These are phyloP conservation scores for Venturia effusa DNA, from an alignment of 2,329 filamentous ascomycete genomes.

Conservation along the genomic window DNA sequence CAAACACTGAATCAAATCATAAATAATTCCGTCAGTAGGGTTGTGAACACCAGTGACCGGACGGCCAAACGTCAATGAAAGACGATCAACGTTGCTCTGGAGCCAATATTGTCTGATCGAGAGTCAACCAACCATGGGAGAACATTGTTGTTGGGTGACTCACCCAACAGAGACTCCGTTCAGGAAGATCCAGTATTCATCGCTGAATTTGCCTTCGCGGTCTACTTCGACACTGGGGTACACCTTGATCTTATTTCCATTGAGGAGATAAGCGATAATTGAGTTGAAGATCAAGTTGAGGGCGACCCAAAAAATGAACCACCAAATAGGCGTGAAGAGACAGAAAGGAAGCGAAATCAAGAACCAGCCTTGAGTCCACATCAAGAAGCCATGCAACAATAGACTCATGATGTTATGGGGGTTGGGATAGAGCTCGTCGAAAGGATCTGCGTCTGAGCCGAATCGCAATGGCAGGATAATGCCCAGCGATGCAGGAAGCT, in stretches of 20 bases:
- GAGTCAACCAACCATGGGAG: slow-evolving; percentile 12
- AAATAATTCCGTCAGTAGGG: slow-evolving; percentile 58
- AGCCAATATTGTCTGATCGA: slow-evolving; percentile 18
- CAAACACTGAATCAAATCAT: slow-evolving; percentile 68
- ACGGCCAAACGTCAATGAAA: slow-evolving; percentile 62
- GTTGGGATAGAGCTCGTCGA: slow-evolving; percentile 53
- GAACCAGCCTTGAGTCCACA: slow-evolving; percentile 49
- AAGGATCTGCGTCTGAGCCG: slow-evolving; percentile 9
- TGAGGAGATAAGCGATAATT: slow-evolving; percentile 22
- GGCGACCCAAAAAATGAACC: slow-evolving; percentile 20
- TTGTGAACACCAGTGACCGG: slow-evolving; percentile 67
- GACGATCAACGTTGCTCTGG: slow-evolving; percentile 57
- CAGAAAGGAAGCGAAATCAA: slow-evolving; percentile 45
- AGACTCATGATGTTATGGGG: slow-evolving; percentile 46
- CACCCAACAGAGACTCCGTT: slow-evolving; percentile 60
- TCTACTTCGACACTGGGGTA: slow-evolving; percentile 44
- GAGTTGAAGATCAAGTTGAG: slow-evolving; percentile 21
- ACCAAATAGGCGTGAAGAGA: slow-evolving; percentile 34
- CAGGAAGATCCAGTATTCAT: slow-evolving; percentile 71
- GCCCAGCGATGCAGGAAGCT: slow-evolving; percentile 14
- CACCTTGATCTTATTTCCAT: slow-evolving; percentile 28
- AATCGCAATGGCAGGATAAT: slow-evolving; percentile 15
- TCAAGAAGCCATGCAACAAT: slow-evolving; percentile 46
- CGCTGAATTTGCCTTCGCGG: slow-evolving; percentile 25
- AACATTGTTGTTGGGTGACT: slow-evolving; percentile 17